Percentiles rank a stretch among this genome's conserved stretches.
Conservation (phyloP, 2,329 filamentous ascomycete genomes). For the Aspergillus proliferans region DNA sequence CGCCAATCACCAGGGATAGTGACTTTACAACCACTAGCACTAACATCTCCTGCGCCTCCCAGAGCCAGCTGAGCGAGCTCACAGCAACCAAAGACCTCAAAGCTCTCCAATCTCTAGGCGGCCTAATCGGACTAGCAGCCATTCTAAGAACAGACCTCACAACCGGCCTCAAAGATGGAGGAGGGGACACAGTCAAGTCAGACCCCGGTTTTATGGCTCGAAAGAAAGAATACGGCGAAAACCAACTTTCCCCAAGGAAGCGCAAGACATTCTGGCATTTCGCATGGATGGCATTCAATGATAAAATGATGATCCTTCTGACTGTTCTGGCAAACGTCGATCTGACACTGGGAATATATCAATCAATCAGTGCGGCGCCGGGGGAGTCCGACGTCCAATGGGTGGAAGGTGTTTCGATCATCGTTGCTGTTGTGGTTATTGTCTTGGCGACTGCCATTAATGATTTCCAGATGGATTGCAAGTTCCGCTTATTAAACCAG, state of each 20-base stretch:
- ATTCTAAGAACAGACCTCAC: constrained; percentile 61
- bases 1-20: too few species aligned
- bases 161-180: constrained; percentile 61
- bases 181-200: constrained; percentile 46
- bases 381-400: constrained; percentile 60
- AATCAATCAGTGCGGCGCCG: constrained; percentile 56
- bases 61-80: constrained; percentile 68
- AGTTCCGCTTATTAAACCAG: constrained; percentile 73
- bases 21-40: too few species aligned
- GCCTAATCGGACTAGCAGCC: constrained; percentile 65
- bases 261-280: constrained; percentile 63
- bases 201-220: constrained; percentile 52
- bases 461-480: constrained; percentile 75
- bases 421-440: constrained; percentile 69
- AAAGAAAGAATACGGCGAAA: constrained; percentile 63
- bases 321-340: constrained; percentile 68
- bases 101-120: constrained; percentile 70
- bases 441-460: constrained; percentile 69
- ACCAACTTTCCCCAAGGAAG: constrained; percentile 60
- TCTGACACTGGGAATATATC: constrained; percentile 67
- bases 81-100: constrained; percentile 71
- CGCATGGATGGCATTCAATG: constrained; percentile 75
- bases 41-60: constrained; percentile 66
- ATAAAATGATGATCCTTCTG: constrained; percentile 69
- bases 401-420: constrained; percentile 76